Conservation (phyloP, 148 eudicot genomes). For the Rheum nobile region DNA sequence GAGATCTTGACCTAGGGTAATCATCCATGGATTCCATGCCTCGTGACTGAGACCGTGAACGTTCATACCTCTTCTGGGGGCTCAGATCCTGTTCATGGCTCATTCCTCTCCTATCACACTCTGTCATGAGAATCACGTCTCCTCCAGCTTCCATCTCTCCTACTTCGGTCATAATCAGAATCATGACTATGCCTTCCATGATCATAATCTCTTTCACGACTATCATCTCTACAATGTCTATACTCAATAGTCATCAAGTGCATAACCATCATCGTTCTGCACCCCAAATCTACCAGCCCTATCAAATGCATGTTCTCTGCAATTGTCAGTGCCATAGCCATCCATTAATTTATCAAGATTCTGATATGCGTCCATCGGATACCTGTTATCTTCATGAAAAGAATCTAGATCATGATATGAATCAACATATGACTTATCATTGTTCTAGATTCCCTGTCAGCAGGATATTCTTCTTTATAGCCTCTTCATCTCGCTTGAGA, state of each 20-base stretch:
- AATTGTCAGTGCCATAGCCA: constrained; percentile 24
- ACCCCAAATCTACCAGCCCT: constrained; percentile 62
- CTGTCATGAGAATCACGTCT: constrained; percentile 74
- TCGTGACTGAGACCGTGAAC: constrained; percentile 61
- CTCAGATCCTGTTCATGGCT: constrained; percentile 69
- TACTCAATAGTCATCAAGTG: constrained; percentile 71
- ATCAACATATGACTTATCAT: constrained; percentile 57
- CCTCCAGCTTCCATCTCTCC: constrained; percentile 78
- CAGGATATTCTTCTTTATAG: constrained; percentile 72
- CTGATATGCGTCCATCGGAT: constrained; percentile 25
- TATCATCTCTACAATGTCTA: constrained; percentile 60
- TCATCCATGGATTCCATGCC: constrained; percentile 83
- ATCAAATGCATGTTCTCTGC: constrained; percentile 29
- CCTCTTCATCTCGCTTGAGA: constrained; percentile 70
- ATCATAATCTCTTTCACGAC: constrained; percentile 84
- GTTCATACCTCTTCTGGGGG: constrained; percentile 55
- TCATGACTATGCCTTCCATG: constrained; percentile 76
- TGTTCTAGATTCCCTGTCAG: constrained; percentile 69
- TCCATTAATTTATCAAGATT: constrained; percentile 21
- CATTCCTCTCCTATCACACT: constrained; percentile 53
- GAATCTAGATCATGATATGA: constrained; percentile 50
- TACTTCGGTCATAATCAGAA: constrained; percentile 79
- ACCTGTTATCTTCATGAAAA: constrained; percentile 38
- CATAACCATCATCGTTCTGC: constrained; percentile 65
- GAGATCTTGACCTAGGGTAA: constrained; percentile 62